Percentiles rank a stretch among this genome's conserved stretches.
Conservation (phyloP, 2,329 filamentous ascomycete species). For the Graphilbum sp. region DNA sequence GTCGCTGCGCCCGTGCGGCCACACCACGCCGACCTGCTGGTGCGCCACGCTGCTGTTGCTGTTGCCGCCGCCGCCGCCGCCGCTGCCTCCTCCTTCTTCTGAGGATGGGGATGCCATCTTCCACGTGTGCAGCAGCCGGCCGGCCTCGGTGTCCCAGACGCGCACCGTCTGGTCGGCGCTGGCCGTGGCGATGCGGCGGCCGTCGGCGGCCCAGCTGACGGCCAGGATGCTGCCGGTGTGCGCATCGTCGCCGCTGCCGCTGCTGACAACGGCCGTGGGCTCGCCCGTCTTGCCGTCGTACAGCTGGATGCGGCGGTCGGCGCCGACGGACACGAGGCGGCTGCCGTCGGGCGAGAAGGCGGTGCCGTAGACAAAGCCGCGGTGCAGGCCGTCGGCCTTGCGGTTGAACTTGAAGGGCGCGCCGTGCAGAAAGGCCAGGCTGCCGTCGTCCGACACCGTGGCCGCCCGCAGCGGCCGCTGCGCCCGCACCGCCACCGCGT, state of each 20-base stretch:
- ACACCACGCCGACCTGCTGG: slow-evolving; percentile 90
- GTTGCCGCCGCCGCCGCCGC: no score
- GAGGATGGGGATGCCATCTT: no score
- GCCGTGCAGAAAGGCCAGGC: slow-evolving; percentile 82
- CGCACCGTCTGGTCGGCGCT: slow-evolving; percentile 91
- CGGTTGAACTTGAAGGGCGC: slow-evolving; percentile 91
- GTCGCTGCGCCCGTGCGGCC: slow-evolving; percentile 67
- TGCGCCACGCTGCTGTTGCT: slow-evolving; percentile 63
- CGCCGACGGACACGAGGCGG: slow-evolving; percentile 70
- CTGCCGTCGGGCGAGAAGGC: slow-evolving; percentile 82
- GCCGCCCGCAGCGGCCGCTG: slow-evolving; percentile 83
- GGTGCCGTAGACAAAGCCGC: slow-evolving; percentile 74
- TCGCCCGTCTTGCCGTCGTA: slow-evolving; percentile 96
- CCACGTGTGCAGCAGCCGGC: slow-evolving; percentile 68
- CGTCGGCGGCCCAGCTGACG: slow-evolving; percentile 79
- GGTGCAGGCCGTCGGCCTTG: slow-evolving; percentile 65
- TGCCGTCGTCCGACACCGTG: slow-evolving; percentile 80
- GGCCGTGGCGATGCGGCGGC: slow-evolving; percentile 72
- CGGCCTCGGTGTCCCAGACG: slow-evolving; percentile 78
- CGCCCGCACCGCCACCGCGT: slow-evolving; percentile 76
- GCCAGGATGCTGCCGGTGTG: slow-evolving; percentile 90
- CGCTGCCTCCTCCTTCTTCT: no score
- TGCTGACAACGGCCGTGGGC: slow-evolving; percentile 44
- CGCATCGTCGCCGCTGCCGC: slow-evolving; percentile 25
- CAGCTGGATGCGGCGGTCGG: slow-evolving; percentile 82